Conservation (phyloP, 2,329 filamentous ascomycete genomes). For the Xylariales sp. region DNA sequence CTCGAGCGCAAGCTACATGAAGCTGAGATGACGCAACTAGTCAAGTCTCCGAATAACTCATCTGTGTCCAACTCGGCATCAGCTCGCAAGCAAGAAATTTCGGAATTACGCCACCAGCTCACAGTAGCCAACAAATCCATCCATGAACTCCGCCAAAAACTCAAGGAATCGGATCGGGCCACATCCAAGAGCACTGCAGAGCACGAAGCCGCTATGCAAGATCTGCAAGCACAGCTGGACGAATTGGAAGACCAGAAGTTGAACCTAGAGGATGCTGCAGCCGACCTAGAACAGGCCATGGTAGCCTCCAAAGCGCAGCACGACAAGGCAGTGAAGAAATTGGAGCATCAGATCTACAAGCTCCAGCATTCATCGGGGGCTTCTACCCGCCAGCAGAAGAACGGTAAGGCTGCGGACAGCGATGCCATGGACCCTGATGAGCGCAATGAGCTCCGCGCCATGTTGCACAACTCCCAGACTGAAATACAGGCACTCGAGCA, state of each 20-base stretch:
- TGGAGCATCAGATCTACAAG: conserved; percentile 25
- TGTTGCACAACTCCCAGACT: conserved; percentile 58
- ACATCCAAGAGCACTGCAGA: conserved; percentile 15
- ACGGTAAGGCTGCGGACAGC: conserved; percentile 18
- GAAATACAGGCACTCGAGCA: conserved; percentile 67
- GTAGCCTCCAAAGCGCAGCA: conserved; percentile 47
- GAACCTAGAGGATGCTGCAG: conserved; percentile 53
- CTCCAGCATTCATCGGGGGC: conserved; percentile 19
- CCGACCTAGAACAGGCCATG: conserved; percentile 47
- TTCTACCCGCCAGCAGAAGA: conserved; percentile 17
- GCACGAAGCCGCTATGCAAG: conserved; percentile 35
- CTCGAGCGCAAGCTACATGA: conserved; percentile 66
- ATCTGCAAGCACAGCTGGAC: conserved; percentile 64
- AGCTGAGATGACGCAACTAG: conserved; percentile 32
- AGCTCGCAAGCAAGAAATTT: conserved; percentile 51
- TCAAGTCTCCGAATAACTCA: conserved; percentile 19
- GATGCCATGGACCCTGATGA: conserved; percentile 39
- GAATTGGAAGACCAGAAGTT: conserved; percentile 59
- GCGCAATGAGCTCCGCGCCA: conserved; percentile 54
- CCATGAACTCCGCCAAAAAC: conserved; percentile 46
- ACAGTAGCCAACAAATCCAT: conserved; percentile 29
- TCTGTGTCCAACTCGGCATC: conserved; percentile 48
- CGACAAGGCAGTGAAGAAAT: conserved; percentile 33
- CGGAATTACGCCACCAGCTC: conserved; percentile 35
- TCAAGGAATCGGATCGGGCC: conserved; percentile 44